A percentile compares a stretch with the other conserved stretches of the same genome.
These are phyloP conservation scores for Pleurotus sapidus DNA, from an alignment of 768 basidiomycete species.

Conservation along the genomic window DNA sequence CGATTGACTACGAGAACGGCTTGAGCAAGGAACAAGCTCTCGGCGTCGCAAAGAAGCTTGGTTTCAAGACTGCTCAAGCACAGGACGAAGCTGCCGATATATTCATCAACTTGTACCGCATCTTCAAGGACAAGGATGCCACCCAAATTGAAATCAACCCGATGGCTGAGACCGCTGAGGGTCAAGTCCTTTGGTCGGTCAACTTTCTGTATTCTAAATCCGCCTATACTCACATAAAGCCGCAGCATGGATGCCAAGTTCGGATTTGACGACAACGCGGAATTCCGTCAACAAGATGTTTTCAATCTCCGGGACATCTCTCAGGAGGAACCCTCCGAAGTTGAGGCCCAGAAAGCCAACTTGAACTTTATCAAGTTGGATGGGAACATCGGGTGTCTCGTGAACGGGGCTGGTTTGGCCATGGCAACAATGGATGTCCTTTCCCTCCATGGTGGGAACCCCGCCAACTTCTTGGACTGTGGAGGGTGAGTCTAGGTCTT, in stretches of 20 bases:
- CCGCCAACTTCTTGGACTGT: constrained; percentile 98
- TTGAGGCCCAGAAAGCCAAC: constrained; percentile 94
- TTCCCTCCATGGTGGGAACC: constrained; percentile 91
- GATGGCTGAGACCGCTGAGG: constrained; percentile 88
- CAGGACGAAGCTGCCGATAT: constrained; percentile 88
- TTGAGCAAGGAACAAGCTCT: constrained; percentile 71
- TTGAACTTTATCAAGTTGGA: constrained; percentile 99
- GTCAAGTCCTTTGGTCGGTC: constrained; percentile 86
- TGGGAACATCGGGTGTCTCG: constrained; percentile 93
- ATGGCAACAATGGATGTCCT: constrained; percentile 99
- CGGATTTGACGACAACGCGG: constrained; percentile 99
- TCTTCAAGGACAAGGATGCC: constrained; percentile 99
- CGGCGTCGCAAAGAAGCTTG: constrained; percentile 83
- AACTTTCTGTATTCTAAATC: neutral
- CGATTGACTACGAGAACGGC: constrained; percentile 83
- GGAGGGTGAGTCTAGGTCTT: constrained; percentile 63
- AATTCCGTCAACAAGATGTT: constrained; percentile 92
- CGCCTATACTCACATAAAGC: neutral
- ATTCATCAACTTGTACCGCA: constrained; percentile 90
- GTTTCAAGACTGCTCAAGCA: constrained; percentile 71
- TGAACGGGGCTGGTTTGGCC: constrained; percentile 97
- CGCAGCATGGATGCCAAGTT: constrained; percentile 99
- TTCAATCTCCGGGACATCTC: constrained; percentile 87
- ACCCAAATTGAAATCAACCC: constrained; percentile 99
- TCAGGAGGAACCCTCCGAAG: constrained; percentile 97